Conservation (phyloP, 257 asterid genomes). For the Solanum chilense region DNA sequence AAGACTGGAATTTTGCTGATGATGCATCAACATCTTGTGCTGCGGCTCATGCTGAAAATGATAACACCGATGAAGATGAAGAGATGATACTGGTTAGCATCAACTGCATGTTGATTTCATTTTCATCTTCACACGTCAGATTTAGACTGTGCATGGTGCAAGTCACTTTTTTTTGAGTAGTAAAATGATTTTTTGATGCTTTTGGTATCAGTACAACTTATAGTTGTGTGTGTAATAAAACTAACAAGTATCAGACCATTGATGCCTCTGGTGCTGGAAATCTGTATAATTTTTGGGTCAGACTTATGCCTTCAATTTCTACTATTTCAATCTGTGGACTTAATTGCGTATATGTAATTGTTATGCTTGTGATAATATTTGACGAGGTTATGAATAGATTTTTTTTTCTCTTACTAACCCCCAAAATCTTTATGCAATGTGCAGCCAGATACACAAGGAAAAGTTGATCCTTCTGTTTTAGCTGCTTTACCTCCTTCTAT, state of each 20-base stretch:
- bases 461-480: constrained; percentile 85
- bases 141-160: neutral
- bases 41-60: constrained; percentile 21
- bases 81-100: constrained; percentile 79
- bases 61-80: constrained; percentile 57
- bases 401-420: neutral
- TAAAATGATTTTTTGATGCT: neutral
- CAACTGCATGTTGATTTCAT: neutral
- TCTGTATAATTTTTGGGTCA: neutral
- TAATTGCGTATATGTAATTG: neutral
- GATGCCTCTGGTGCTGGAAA: neutral
- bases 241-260: neutral
- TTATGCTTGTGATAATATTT: neutral
- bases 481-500: constrained; percentile 94
- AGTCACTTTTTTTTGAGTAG: neutral
- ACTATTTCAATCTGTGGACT: neutral
- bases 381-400: neutral
- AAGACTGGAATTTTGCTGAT: constrained; percentile 35
- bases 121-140: neutral
- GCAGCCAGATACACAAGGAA: constrained; percentile 85
- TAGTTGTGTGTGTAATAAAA: neutral
- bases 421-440: neutral
- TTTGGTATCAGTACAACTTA: neutral
- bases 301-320: neutral
- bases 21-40: constrained; percentile 63